Evolutionary conservation across 495 filamentous ascomycete species (phyloP).

Genomic region (Hyaloscypha finlandica): DNA sequence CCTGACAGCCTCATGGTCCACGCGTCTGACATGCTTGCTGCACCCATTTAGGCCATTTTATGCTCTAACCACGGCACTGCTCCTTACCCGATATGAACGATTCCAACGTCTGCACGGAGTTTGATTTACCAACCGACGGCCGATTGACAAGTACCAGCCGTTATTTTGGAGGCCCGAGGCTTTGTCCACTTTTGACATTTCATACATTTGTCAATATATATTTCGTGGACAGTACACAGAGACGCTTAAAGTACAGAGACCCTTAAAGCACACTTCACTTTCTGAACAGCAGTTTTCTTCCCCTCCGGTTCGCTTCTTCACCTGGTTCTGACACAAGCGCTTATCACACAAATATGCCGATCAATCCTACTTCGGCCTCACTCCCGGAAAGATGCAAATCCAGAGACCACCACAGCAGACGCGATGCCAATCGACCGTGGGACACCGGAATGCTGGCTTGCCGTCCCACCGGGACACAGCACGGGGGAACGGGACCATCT

Average conservation of each 20-base stretch:
- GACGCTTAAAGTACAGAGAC: too few relatives aligned
- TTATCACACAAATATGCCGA: neutral
- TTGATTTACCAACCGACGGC: neutral
- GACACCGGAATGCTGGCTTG: neutral
- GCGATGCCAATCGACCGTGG: neutral
- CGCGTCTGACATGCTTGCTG: neutral
- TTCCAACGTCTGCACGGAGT: neutral
- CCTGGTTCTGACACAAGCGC: neutral
- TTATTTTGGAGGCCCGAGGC: neutral
- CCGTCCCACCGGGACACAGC: neutral
- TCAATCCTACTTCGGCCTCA: neutral
- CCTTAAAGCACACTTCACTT: neutral
- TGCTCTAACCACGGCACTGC: neutral
- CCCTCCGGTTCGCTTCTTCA: neutral
- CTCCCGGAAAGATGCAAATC: neutral
- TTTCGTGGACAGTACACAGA: neutral
- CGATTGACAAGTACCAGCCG: neutral
- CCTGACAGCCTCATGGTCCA: neutral
- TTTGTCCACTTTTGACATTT: neutral
- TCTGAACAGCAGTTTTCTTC: neutral
- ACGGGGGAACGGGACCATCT: neutral
- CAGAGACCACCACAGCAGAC: neutral
- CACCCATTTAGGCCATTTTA: neutral
- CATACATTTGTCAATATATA: neutral
- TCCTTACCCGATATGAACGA: neutral